Evolutionary conservation across 2,329 filamentous ascomycete species (phyloP), one percentile per base, ranked within the genome.

Genomic region (Verticillium zaregamsianum): DNA sequence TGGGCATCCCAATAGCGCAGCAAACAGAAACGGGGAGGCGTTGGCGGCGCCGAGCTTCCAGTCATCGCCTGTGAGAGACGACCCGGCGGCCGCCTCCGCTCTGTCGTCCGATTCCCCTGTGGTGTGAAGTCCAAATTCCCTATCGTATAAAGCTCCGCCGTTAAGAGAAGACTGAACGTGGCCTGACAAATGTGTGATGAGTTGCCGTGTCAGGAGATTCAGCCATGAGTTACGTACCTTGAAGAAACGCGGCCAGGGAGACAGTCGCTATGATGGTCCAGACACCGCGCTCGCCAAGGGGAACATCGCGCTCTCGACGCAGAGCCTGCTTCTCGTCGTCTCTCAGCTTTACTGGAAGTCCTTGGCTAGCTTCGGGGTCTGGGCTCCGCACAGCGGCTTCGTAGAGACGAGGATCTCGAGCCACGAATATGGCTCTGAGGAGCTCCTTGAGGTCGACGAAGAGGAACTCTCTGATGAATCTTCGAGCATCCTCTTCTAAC

Each of bases 101-200:
- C 60, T 17, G 49, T 60, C 23, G 63, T 66, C 31, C 62, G 49
- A 0, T 20, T 12, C 28, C 64, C 40, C 40, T 9, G 20, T 23
- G 7, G 31, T 60, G 2, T 60, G 17, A n/a, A 62, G 23, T 3
- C 54, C 56, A 45, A 55, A 60, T 5, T 60, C 7, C 2, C 39
- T 6, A 8, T 56, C 63, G 32, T 66, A 79, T 0, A 79, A 61
- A 0, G 74, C 74, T 1, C 77, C 75, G 12, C 75, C 75, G 62
- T 79, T 79, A 63, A 80, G 74, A 5, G 76, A 79, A 0, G 76
- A 77, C 62, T 80, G 78, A 2, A 80, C 77, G 45, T 77, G 77
- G 12, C 77, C 63, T 65, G 3, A 4, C 2, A 1, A 3, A 9
- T n/a, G 1, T 8, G n/a, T 25, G n/a, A n/a, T 49, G 9, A 49